These are phyloP conservation scores for Mentha longifolia DNA, from an alignment of 257 asterid species.

Conservation along the genomic window DNA sequence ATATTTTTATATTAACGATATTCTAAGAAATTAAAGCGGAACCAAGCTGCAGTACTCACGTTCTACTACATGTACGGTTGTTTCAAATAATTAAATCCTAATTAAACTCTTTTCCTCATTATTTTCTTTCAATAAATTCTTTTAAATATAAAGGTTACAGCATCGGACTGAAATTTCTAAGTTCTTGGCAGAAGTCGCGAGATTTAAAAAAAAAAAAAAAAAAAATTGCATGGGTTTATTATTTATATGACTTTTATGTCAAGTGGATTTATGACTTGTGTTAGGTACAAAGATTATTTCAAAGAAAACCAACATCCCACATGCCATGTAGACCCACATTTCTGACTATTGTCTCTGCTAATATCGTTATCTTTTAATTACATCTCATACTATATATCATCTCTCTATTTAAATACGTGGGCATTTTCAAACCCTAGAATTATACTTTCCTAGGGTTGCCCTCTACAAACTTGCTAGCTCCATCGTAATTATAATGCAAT, in stretches of 20 bases:
- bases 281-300: constrained; percentile 39
- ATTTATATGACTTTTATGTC: constrained; percentile 4
- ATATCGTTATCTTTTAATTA: constrained; percentile 43
- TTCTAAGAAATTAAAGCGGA: too few species aligned
- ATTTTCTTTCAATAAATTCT: neutral
- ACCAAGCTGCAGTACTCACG: too few species aligned
- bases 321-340: constrained; percentile 53
- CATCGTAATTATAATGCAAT: constrained; percentile 4
- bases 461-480: constrained; percentile 9
- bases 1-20: too few species aligned
- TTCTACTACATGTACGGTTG: too few species aligned
- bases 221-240: neutral
- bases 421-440: constrained; percentile 12
- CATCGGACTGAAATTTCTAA: neutral
- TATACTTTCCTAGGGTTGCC: neutral
- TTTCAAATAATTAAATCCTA: neutral
- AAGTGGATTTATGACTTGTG: constrained; percentile 26
- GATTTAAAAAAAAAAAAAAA: too few species aligned
- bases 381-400: constrained; percentile 4
- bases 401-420: constrained; percentile 23
- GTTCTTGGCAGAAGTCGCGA: neutral
- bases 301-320: constrained; percentile 48
- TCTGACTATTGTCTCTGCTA: constrained; percentile 46
- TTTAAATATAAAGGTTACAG: neutral
- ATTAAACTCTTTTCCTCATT: neutral